A percentile compares a stretch with the other conserved stretches of the same genome.
Evolutionary conservation across 1,284 basidiomycete genomes (phyloP).

Genomic region (Ceratobasidium sp.): DNA sequence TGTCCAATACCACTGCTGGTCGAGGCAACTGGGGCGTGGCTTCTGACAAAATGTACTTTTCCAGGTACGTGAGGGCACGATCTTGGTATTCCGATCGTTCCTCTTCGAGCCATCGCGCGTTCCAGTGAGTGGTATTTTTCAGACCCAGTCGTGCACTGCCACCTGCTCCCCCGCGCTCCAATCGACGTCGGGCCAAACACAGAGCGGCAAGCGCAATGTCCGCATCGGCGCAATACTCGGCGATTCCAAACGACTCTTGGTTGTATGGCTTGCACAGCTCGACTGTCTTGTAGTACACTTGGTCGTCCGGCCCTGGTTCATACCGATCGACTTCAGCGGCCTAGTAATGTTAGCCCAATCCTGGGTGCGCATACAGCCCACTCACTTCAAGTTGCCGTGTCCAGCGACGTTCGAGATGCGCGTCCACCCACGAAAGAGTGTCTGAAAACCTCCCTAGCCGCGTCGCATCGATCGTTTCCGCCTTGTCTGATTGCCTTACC

Average conservation of each 20-base stretch:
- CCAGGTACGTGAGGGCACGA: conserved; percentile 56
- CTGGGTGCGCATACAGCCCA: conserved; percentile 39
- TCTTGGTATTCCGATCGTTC: conserved; percentile 56
- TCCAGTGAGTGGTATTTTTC: conserved; percentile 21
- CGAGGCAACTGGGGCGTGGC: conserved; percentile 53
- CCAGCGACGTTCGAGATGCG: conserved; percentile 54
- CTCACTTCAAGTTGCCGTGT: conserved; percentile 57
- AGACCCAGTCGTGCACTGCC: conserved; percentile 24
- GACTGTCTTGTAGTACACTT: conserved; percentile 56
- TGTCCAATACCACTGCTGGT: conserved; percentile 65
- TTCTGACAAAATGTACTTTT: conserved; percentile 51
- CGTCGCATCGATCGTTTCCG: not conserved
- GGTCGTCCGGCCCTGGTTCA: conserved; percentile 60
- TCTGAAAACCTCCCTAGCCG: conserved; percentile 51
- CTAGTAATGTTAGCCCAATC: conserved; percentile 48
- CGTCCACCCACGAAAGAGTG: conserved; percentile 62
- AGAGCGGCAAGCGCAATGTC: conserved; percentile 58
- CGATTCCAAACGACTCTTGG: conserved; percentile 46
- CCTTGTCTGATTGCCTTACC: not conserved
- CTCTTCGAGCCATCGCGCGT: conserved; percentile 46
- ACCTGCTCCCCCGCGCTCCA: conserved; percentile 46
- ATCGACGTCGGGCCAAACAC: conserved; percentile 56
- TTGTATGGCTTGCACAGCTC: conserved; percentile 55
- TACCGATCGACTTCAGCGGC: conserved; percentile 51
- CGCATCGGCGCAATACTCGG: conserved; percentile 55